Percentiles rank a stretch among this genome's conserved stretches.
Conservation (phyloP, 1,284 basidiomycete genomes). For the Irpex sp. region DNA sequence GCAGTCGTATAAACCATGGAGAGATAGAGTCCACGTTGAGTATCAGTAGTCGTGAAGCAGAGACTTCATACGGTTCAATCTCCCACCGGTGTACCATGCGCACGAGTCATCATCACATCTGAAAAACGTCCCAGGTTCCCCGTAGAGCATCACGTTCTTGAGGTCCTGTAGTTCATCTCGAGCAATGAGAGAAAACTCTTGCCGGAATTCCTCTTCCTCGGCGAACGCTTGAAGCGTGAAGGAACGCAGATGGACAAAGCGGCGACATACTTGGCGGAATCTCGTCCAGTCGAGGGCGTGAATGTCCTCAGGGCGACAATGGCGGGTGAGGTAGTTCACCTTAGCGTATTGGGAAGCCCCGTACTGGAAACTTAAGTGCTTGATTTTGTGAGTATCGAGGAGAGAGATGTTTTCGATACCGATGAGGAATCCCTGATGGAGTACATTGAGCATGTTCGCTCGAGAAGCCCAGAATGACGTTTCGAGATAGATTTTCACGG, state of each 20-base stretch:
- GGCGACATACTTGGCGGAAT: neutral
- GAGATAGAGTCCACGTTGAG: neutral
- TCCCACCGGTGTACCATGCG: neutral
- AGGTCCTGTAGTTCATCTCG: neutral
- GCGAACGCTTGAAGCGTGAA: neutral
- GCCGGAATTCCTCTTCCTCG: neutral
- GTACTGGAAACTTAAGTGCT: neutral
- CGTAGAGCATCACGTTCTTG: neutral
- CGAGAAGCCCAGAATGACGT: neutral
- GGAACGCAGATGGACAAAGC: neutral
- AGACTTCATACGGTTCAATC: neutral
- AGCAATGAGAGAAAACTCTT: neutral
- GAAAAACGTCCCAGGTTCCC: neutral
- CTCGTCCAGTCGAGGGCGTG: neutral
- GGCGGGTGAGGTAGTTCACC: too few species aligned
- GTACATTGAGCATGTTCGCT: neutral
- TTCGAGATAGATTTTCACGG: neutral
- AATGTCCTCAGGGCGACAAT: neutral
- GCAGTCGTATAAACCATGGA: neutral
- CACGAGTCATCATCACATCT: neutral
- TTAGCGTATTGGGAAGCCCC: neutral
- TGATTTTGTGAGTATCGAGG: neutral
- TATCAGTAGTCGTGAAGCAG: neutral
- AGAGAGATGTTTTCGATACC: neutral
- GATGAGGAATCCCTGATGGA: neutral